These are phyloP conservation scores for Phyllostachys edulis DNA, from an alignment of 176 grass and related monocot genomes.

Conservation along the genomic window DNA sequence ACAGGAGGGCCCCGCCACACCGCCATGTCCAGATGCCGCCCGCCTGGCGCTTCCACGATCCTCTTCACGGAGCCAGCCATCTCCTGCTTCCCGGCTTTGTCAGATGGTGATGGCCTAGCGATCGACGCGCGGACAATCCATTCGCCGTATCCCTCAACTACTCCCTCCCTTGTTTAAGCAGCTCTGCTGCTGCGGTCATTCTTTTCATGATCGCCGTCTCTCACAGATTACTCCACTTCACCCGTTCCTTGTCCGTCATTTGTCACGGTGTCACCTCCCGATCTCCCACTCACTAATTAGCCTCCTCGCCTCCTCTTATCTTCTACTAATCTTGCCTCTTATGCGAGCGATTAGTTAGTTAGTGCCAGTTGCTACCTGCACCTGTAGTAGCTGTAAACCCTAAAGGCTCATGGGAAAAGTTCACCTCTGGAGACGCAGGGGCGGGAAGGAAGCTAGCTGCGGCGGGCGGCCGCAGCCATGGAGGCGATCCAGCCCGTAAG, in stretches of 20 bases:
- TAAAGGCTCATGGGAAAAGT: neutral
- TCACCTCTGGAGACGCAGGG: too few species aligned
- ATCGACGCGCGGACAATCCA: constrained; percentile 7
- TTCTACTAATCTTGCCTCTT: constrained; percentile 5
- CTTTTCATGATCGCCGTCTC: neutral
- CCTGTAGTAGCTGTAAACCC: neutral
- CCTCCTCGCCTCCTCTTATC: neutral
- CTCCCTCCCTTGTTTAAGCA: neutral
- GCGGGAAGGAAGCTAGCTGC: neutral
- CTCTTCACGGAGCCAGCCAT: too few species aligned
- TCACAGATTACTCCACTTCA: neutral
- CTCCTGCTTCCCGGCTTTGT: too few species aligned
- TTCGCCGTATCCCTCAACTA: neutral
- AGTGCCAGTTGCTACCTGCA: neutral
- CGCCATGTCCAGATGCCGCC: too few species aligned
- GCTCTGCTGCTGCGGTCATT: neutral
- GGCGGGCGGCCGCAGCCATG: neutral
- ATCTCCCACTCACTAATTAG: too few species aligned
- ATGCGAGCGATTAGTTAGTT: neutral
- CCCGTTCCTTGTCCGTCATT: constrained; percentile 27
- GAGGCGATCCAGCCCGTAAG: constrained; percentile 29
- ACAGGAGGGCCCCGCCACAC: too few species aligned
- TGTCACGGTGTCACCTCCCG: neutral
- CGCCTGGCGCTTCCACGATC: too few species aligned
- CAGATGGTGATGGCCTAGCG: neutral